phyloP scores from a whole-genome alignment of 2,329 filamentous ascomycete genomes.

The Fragosphaeria purpurea region DNA sequence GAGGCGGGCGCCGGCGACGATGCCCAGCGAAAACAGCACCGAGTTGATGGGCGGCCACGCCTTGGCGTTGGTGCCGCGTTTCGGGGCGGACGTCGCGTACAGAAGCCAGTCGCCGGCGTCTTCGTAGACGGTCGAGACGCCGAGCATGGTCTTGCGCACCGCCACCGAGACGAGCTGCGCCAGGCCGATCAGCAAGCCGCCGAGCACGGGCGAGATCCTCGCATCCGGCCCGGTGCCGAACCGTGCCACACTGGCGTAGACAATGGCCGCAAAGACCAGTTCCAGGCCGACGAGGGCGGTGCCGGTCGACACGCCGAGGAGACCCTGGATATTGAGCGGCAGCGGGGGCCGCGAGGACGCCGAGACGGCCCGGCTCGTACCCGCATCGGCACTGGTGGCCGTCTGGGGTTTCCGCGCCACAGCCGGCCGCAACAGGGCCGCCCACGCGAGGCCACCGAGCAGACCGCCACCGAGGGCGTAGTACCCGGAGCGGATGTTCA shows the following conservation, averaged over 20 bases:
- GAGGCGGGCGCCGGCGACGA: slow-evolving; percentile 23
- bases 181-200: slow-evolving; percentile 48
- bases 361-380: background rate
- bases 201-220: slow-evolving; percentile 35
- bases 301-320: slow-evolving; percentile 28
- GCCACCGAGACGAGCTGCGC: slow-evolving; percentile 48
- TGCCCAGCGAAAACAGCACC: slow-evolving; percentile 11
- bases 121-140: slow-evolving; percentile 52
- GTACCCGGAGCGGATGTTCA: slow-evolving; percentile 40
- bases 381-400: background rate
- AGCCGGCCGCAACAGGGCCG: slow-evolving; percentile 29
- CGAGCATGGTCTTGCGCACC: slow-evolving; percentile 43
- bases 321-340: slow-evolving; percentile 26
- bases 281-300: slow-evolving; percentile 33
- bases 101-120: slow-evolving; percentile 47
- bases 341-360: background rate
- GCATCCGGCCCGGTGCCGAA: slow-evolving; percentile 19
- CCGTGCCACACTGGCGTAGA: slow-evolving; percentile 23
- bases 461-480: slow-evolving; percentile 45
- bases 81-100: slow-evolving; percentile 1
- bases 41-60: slow-evolving; percentile 19
- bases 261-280: slow-evolving; percentile 30
- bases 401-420: slow-evolving; percentile 1
- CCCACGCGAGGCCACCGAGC: slow-evolving; percentile 45
- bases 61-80: background rate